Percentiles rank a stretch among this genome's conserved stretches.
phyloP scores from a whole-genome alignment of 257 asterid species.

The Gardenia jasminoides region DNA sequence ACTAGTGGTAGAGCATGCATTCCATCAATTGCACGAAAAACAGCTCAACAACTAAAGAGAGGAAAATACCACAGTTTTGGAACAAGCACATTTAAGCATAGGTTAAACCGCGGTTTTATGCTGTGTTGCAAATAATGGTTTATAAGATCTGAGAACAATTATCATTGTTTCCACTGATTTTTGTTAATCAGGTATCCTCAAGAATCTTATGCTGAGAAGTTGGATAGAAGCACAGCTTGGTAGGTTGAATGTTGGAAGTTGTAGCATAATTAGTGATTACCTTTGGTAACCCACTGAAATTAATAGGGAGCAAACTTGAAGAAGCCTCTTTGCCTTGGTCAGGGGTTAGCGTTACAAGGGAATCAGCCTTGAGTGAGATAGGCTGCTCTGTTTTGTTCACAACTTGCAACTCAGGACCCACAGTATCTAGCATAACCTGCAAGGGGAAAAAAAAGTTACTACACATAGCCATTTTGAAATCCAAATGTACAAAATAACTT shows the following conservation, averaged over 20 bases:
- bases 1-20: background rate
- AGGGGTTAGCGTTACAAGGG: slow-evolving; percentile 69
- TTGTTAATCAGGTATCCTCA: background rate
- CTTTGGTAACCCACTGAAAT: slow-evolving; percentile 79
- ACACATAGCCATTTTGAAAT: background rate
- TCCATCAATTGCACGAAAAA: background rate
- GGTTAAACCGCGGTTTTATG: background rate
- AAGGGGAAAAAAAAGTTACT: background rate
- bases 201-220: background rate
- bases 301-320: slow-evolving; percentile 76
- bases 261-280: slow-evolving; percentile 24
- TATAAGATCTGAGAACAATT: background rate
- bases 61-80: background rate
- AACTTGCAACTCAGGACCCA: slow-evolving; percentile 92
- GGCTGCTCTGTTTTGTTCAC: slow-evolving; percentile 61
- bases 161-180: background rate
- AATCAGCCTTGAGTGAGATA: slow-evolving; percentile 77
- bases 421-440: slow-evolving; percentile 94
- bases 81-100: background rate
- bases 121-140: background rate
- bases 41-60: background rate
- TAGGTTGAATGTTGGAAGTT: background rate
- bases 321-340: slow-evolving; percentile 82
- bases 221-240: background rate
- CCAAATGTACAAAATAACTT: background rate